Conservation (phyloP, 257 asterid species). For the Eucommia ulmoides region DNA sequence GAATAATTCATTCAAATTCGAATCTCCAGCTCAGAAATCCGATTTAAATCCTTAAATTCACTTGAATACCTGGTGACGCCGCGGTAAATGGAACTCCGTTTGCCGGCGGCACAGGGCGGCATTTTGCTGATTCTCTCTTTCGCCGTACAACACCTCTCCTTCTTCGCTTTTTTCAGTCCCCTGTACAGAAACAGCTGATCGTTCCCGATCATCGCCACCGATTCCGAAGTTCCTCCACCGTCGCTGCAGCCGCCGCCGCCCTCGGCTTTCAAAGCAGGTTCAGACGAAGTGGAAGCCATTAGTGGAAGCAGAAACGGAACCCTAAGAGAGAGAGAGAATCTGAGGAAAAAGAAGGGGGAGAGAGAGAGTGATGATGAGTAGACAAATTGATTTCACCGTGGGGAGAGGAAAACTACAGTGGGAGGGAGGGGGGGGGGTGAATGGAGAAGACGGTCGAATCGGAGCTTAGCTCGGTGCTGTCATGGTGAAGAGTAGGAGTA, state of each 20-base stretch:
- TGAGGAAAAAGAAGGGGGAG: too few relatives aligned
- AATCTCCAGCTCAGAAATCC: too few relatives aligned
- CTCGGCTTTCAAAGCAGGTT: constrained; percentile 48
- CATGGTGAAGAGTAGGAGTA: too few relatives aligned
- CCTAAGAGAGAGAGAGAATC: not conserved
- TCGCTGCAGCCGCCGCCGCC: constrained; percentile 22
- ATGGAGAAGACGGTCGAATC: too few relatives aligned
- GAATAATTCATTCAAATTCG: too few relatives aligned
- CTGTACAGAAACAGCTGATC: constrained; percentile 63
- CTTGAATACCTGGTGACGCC: constrained; percentile 91
- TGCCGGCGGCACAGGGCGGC: constrained; percentile 98
- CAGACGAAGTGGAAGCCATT: constrained; percentile 74
- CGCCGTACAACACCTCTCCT: constrained; percentile 89
- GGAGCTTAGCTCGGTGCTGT: too few relatives aligned
- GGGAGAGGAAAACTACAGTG: too few relatives aligned
- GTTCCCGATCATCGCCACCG: constrained; percentile 17
- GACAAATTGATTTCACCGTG: too few relatives aligned
- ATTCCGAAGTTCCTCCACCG: constrained; percentile 55
- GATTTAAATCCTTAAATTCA: too few relatives aligned
- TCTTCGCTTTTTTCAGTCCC: constrained; percentile 87
- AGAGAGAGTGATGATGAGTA: too few relatives aligned
- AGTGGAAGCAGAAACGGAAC: constrained; percentile 4
- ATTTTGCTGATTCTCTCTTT: constrained; percentile 96
- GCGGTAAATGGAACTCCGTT: constrained; percentile 92
- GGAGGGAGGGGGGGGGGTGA: too few relatives aligned